Evolutionary conservation across 176 grass and related monocot species (phyloP).

Genomic region (Lolium rigidum): DNA sequence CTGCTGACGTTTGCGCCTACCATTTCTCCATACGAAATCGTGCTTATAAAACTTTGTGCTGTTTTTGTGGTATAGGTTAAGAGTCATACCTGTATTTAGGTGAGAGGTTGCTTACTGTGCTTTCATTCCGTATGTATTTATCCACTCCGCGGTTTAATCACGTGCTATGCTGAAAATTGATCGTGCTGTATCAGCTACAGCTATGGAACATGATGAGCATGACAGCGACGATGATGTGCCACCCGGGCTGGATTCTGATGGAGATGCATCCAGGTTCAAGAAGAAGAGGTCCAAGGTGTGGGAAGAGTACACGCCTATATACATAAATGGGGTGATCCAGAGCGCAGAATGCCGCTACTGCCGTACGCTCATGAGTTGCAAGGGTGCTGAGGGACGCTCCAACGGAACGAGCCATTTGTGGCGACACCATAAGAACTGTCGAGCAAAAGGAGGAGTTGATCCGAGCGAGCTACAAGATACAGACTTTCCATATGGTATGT

Average conservation of each 20-base stretch:
- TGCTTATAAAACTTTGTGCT: background rate
- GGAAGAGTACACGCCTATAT: constrained; percentile 55
- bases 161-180: background rate
- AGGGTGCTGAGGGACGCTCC: constrained; percentile 52
- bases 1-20: background rate
- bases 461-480: constrained; percentile 21
- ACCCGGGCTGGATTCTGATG: constrained; percentile 30
- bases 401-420: constrained; percentile 65
- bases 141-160: background rate
- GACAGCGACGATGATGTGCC: constrained; percentile 43
- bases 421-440: constrained; percentile 62
- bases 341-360: constrained; percentile 56
- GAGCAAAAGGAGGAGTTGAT: constrained; percentile 40
- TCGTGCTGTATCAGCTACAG: constrained; percentile 16
- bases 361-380: constrained; percentile 56
- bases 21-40: background rate
- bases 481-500: constrained; percentile 40
- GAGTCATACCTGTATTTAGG: background rate
- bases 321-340: constrained; percentile 46
- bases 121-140: background rate
- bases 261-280: constrained; percentile 4
- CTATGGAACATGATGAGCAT: constrained; percentile 56
- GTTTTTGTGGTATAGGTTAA: background rate
- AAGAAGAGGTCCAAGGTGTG: constrained; percentile 63
- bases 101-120: background rate